Evolutionary conservation across 2,329 filamentous ascomycete genomes (phyloP).

Genomic region (Pseudogymnoascus sp.): DNA sequence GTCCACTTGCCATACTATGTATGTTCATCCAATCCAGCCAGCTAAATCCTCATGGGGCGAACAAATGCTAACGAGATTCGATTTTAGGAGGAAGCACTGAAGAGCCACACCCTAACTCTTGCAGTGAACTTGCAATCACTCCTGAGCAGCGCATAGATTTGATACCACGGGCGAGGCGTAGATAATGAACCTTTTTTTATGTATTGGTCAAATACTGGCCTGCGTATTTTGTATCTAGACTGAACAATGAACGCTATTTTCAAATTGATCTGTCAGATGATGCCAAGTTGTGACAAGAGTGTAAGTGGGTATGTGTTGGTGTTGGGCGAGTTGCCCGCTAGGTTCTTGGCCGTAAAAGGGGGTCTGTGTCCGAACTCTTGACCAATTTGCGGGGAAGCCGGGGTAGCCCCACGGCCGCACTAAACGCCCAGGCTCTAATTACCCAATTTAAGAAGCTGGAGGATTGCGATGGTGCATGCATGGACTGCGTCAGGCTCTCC

Average conservation of each 20-base stretch:
- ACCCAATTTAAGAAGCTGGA: neutral
- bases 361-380: neutral
- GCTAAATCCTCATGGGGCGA: neutral
- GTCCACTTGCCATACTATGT: conserved; percentile 45
- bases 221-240: neutral
- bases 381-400: neutral
- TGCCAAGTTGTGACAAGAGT: neutral
- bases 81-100: conserved; percentile 36
- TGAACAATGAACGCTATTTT: neutral
- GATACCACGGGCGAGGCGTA: neutral
- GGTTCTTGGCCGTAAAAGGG: neutral
- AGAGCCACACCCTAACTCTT: conserved; percentile 37
- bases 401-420: neutral
- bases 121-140: conserved; percentile 33
- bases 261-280: neutral
- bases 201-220: neutral
- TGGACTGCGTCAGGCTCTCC: neutral
- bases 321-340: neutral
- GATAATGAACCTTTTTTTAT: neutral
- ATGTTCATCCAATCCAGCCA: conserved; percentile 5
- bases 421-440: neutral
- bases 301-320: neutral
- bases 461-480: neutral
- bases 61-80: neutral
- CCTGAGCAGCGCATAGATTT: neutral